Base-by-base conservation (phyloP, 805 yeast species). In the Danielozyma ontarioensis region DNA sequence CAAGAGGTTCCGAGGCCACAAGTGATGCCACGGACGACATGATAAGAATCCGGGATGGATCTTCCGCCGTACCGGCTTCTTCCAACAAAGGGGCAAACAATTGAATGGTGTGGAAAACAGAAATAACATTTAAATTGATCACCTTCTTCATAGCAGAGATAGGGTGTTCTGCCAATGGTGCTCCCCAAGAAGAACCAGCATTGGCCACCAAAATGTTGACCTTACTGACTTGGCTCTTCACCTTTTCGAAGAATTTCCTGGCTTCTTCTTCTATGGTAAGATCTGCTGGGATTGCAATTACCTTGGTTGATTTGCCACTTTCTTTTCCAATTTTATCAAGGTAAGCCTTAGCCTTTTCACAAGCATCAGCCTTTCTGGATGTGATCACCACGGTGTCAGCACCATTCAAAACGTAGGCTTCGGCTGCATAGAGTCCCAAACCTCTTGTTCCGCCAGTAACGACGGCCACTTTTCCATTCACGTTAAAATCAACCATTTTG, bases 171-270 rank as follows among this genome's bases (percentile, higher is more conserved):
- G 66, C 77, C 31, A 83, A 55, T 10, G 74, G 74, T 1, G 76
- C 80, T 13, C 88, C 89, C 89, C 89, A 82, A 11, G 81, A 59
- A 6, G 88, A 87, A 19, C 90, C 90, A 4, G 90, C 89, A 48
- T 82, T 83, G 31, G 88, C 85, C 45, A 80, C 67, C 41, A 82
- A 64, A 39, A 82, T 78, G 53, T 82, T 77, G 24, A 81, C 67
- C 45, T 68, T 63, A 13, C 55, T 53, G 17, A 72, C 70, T 14
- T 49, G 51, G 36, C 57, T 52, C 12, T 53, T 39, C 12, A 72
- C 71, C 25, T 63, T 67, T 4, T 63, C 54, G 30, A 46, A 56
- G 40, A 82, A 70, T 14, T 55, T 42, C 34, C 62, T 56, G 31
- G 70, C 68, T 7, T 81, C 83, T 10, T 52, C 61, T 25, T 67